phyloP scores from a whole-genome alignment of 225 moss, liverwort and hornwort species.

The Sphagnum tenellum region DNA sequence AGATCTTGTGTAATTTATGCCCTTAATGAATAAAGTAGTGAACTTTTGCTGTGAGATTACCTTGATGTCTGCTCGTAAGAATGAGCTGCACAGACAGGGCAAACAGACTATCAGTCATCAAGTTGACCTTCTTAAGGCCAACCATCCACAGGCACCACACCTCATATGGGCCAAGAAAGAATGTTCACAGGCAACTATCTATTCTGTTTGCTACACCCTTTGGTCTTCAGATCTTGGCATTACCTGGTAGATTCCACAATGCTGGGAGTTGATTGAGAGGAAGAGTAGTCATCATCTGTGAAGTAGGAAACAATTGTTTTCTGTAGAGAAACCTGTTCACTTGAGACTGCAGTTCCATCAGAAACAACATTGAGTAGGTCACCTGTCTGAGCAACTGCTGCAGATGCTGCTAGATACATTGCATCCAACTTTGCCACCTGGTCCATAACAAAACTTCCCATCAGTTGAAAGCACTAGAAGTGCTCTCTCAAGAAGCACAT shows the following conservation, averaged over 20 bases:
- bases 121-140: too few relatives aligned
- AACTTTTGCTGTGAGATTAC: conserved; percentile 16
- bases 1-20: not conserved
- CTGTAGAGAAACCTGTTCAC: conserved; percentile 62
- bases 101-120: too few relatives aligned
- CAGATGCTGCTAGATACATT: conserved; percentile 61
- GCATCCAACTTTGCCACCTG: conserved; percentile 87
- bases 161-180: too few relatives aligned
- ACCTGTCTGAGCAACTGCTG: conserved; percentile 37
- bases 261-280: conserved; percentile 26
- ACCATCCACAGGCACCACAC: too few relatives aligned
- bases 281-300: conserved; percentile 18
- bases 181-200: too few relatives aligned
- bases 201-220: too few relatives aligned
- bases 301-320: conserved; percentile 43
- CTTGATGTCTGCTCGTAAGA: conserved; percentile 89
- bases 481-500: too few relatives aligned
- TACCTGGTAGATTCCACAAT: conserved; percentile 59
- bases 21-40: too few relatives aligned
- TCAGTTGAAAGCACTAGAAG: too few relatives aligned
- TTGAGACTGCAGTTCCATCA: conserved; percentile 11
- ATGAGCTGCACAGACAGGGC: conserved; percentile 47
- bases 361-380: conserved; percentile 17
- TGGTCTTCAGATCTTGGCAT: not conserved
- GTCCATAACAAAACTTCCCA: too few relatives aligned